A percentile compares a stretch with the other conserved stretches of the same genome.
phyloP scores from a whole-genome alignment of 306 rosid genomes.

The Geum urbanum region DNA sequence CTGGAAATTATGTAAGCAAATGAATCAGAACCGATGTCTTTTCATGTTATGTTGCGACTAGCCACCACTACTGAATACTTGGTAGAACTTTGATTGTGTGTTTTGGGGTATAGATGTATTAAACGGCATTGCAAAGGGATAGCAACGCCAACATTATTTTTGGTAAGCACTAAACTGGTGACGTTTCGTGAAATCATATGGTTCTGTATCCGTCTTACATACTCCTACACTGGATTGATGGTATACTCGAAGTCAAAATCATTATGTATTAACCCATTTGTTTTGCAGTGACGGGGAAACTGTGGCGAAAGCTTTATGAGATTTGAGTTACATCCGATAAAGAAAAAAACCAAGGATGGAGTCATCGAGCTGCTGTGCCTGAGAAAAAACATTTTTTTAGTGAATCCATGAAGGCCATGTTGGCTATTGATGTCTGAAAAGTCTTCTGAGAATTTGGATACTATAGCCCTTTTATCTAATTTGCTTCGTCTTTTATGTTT shows the following conservation, averaged over 20 bases:
- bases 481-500: no score
- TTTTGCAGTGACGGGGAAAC: constrained; percentile 81
- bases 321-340: constrained; percentile 45
- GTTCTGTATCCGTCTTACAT: no score
- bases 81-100: constrained; percentile 6
- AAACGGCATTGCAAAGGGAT: constrained; percentile 98
- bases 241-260: background rate
- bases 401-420: constrained; percentile 27
- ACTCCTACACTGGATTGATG: background rate
- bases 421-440: background rate
- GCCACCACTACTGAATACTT: constrained; percentile 11
- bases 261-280: constrained; percentile 3
- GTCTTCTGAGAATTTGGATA: background rate
- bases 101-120: constrained; percentile 58
- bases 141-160: constrained; percentile 44
- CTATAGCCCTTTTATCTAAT: no score
- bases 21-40: constrained; percentile 9
- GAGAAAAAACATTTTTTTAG: constrained; percentile 33
- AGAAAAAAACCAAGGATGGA: constrained; percentile 32
- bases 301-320: constrained; percentile 85
- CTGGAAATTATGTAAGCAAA: constrained; percentile 57
- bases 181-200: background rate
- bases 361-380: constrained; percentile 54
- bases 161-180: constrained; percentile 45
- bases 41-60: background rate